A percentile compares a stretch with the other conserved stretches of the same genome.
phyloP scores from a whole-genome alignment of 192 early-diverging fungal species.

The Rhizophagus prolifer region DNA sequence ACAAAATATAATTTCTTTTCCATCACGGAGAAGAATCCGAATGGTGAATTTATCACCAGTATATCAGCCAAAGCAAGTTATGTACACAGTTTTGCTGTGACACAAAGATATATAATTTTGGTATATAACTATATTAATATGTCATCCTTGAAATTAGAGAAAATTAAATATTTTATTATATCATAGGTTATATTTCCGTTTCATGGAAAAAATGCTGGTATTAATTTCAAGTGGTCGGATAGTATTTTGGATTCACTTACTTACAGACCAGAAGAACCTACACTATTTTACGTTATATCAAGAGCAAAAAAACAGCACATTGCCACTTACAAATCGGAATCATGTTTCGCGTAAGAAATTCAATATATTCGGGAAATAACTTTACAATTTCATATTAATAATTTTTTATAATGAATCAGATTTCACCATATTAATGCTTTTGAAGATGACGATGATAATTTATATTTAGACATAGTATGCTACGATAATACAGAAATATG shows the following conservation, averaged over 20 bases:
- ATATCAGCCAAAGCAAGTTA: constrained; percentile 66
- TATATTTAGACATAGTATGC: constrained; percentile 61
- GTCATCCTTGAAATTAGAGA: not conserved
- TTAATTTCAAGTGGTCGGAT: constrained; percentile 69
- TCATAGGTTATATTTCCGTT: constrained; percentile 55
- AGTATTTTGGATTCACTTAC: constrained; percentile 69
- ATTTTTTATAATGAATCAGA: constrained; percentile 28
- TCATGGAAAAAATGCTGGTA: constrained; percentile 56
- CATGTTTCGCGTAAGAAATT: constrained; percentile 59
- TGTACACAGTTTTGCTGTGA: constrained; percentile 76
- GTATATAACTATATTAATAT: constrained; percentile 34
- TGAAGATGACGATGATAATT: constrained; percentile 61
- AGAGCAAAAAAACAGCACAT: constrained; percentile 64
- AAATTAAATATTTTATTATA: not conserved
- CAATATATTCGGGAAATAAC: not conserved
- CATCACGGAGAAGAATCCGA: constrained; percentile 57
- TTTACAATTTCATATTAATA: not conserved
- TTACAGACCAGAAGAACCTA: constrained; percentile 59
- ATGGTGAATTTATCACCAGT: constrained; percentile 61
- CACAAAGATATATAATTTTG: constrained; percentile 70
- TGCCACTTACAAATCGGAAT: constrained; percentile 64
- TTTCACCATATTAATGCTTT: constrained; percentile 77
- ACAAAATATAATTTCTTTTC: constrained; percentile 70
- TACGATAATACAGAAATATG: constrained; percentile 63
- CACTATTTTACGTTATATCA: constrained; percentile 73